Evolutionary conservation across 768 basidiomycete genomes (phyloP), one percentile per base, ranked within the genome.

Genomic region (Sistotremastrum niveocremeum): DNA sequence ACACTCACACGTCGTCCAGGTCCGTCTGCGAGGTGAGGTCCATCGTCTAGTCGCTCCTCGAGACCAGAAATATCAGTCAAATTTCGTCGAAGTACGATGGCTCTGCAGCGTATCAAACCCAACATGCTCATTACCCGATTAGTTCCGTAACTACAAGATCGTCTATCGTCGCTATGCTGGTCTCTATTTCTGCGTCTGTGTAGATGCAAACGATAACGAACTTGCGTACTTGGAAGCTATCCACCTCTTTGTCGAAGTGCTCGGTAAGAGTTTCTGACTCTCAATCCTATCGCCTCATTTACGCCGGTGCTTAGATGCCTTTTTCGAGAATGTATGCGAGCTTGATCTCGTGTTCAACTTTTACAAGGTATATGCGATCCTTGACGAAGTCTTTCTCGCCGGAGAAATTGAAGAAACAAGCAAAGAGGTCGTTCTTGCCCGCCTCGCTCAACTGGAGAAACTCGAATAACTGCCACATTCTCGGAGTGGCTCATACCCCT

Each of bases 301-400:
- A 9, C n/a, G 20, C 7, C 47, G 8, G 44, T 28, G 31, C 47
- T 46, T 48, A 95, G 94, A 98, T 60, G 80, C 91, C 0, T 99
- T 98, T 71, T 99, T 99, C 57, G 91, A 97, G 59, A 98, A 99
- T 54, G 95, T 99, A 2, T 97, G 95, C 66, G 93, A 97, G 62
- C 70, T 97, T 32, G 95, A 98, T 59, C 75, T 99, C 0, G 95
- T 99, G 2, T 99, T 98, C 70, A 97, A 97, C 63, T 99, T 98
- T 61, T 95, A 98, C 66, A 98, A 98, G 71, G 88, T 98, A 5
- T 98, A 99, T 57, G 91, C 95, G 3, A 97, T 99, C 46, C 70
- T 99, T 47, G 95, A 99, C 60, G 95, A 99, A 59, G 88, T 97
- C 44, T 98, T 99, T 67, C 72, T 99, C 9, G 95, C 95, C 3